Percentiles rank a stretch among this genome's conserved stretches.
Evolutionary conservation across 306 rosid species (phyloP).

Genomic region (Benincasa hispida): DNA sequence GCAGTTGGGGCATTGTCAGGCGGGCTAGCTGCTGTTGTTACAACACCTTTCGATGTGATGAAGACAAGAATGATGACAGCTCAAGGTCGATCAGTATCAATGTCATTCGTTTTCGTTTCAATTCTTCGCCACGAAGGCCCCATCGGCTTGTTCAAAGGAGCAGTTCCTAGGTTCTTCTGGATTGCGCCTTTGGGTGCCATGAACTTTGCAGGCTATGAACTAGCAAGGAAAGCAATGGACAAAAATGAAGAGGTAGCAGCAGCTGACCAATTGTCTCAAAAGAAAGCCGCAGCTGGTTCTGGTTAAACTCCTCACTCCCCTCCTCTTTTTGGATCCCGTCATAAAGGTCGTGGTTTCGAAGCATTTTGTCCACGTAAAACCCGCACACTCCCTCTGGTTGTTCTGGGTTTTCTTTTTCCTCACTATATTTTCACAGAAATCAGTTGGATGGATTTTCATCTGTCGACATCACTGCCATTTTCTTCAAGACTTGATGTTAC

Average conservation of each 20-base stretch:
- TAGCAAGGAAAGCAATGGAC: slow-evolving; percentile 91
- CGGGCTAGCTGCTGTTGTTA: slow-evolving; percentile 86
- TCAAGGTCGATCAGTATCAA: slow-evolving; percentile 67
- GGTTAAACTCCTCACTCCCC: slow-evolving; percentile 7
- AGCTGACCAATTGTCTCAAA: slow-evolving; percentile 27
- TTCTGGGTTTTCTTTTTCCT: not conserved
- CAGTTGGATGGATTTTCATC: slow-evolving; percentile 22
- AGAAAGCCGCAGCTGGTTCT: slow-evolving; percentile 23
- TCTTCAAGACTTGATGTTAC: slow-evolving; percentile 15
- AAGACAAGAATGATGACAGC: slow-evolving; percentile 98
- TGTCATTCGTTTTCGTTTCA: slow-evolving; percentile 59
- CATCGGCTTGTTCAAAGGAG: slow-evolving; percentile 88
- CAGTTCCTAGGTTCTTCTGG: slow-evolving; percentile 96
- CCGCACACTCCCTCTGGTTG: slow-evolving; percentile 4
- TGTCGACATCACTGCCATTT: slow-evolving; percentile 31
- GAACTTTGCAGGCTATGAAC: slow-evolving; percentile 98
- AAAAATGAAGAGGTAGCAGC: slow-evolving; percentile 44
- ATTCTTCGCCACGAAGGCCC: slow-evolving; percentile 85
- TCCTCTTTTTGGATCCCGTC: not conserved
- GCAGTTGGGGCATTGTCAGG: slow-evolving; percentile 95
- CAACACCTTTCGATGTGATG: slow-evolving; percentile 98
- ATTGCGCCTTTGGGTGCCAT: slow-evolving; percentile 97
- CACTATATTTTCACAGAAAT: not conserved
- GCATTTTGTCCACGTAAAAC: slow-evolving; percentile 4
- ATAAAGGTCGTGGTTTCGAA: not conserved